Percentiles rank a stretch among this genome's conserved stretches.
Evolutionary conservation across 2,329 filamentous ascomycete genomes (phyloP).

Genomic region (Lomentospora prolificans): DNA sequence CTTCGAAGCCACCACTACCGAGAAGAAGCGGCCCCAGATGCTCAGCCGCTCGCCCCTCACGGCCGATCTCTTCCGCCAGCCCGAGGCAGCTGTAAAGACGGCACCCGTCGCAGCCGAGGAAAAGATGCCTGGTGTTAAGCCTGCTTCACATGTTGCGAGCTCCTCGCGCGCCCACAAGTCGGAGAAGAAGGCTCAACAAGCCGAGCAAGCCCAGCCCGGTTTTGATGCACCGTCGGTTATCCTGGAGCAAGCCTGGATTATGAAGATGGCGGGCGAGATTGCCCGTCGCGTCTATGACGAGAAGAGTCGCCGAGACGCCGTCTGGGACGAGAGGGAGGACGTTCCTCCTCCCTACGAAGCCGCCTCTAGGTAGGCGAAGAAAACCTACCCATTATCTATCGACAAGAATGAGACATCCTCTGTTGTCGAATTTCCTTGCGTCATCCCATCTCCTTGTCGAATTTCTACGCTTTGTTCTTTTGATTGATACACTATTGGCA

Average conservation of each 20-base stretch:
- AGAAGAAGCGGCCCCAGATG: conserved; percentile 9
- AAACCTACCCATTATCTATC: background rate
- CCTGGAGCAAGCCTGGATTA: conserved; percentile 75
- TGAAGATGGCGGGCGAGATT: conserved; percentile 91
- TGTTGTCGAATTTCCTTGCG: background rate
- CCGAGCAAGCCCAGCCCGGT: background rate
- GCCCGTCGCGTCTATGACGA: conserved; percentile 80
- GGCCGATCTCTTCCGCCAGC: conserved; percentile 3
- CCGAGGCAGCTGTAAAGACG: background rate
- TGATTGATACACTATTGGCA: background rate
- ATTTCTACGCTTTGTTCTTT: background rate
- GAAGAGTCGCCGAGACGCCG: conserved; percentile 48
- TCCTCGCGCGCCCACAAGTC: background rate
- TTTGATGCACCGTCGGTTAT: conserved; percentile 39
- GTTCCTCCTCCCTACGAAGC: conserved; percentile 53
- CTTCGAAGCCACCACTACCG: conserved; percentile 16
- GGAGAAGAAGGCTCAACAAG: background rate
- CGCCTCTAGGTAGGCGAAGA: conserved; percentile 15
- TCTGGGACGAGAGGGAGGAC: conserved; percentile 47
- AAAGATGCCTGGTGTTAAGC: background rate
- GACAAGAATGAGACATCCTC: background rate
- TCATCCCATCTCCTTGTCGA: conserved; percentile 1
- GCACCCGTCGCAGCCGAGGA: background rate
- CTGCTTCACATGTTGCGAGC: background rate
- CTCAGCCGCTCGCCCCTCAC: conserved; percentile 1